Evolutionary conservation across 805 yeast species (phyloP).

Genomic region (Wickerhamiella australiensis): DNA sequence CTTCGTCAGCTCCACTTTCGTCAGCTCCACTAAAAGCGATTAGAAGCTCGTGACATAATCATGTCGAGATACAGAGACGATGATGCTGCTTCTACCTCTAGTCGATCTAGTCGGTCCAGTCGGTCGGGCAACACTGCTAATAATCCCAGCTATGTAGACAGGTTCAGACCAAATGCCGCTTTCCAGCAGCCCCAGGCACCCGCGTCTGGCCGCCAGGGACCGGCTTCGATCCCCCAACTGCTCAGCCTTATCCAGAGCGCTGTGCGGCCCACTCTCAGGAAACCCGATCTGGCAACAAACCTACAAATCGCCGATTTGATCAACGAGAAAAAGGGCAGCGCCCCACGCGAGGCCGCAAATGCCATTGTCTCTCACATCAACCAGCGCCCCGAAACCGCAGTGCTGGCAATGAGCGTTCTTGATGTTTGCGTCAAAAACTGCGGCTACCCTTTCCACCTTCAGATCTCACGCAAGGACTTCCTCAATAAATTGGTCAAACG

Average conservation of each 20-base stretch:
- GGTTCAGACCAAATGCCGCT: slow-evolving; percentile 22
- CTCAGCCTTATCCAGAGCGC: slow-evolving; percentile 50
- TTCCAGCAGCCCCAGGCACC: slow-evolving; percentile 10
- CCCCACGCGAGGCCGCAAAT: slow-evolving; percentile 86
- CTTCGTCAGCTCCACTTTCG: too few species aligned
- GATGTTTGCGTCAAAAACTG: slow-evolving; percentile 94
- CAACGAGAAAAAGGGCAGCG: slow-evolving; percentile 80
- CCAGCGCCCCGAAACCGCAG: slow-evolving; percentile 71
- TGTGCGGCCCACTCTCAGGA: slow-evolving; percentile 65
- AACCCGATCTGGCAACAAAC: slow-evolving; percentile 81
- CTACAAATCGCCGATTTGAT: slow-evolving; percentile 87
- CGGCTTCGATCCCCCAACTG: slow-evolving; percentile 14
- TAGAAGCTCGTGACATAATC: not conserved
- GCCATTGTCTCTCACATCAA: slow-evolving; percentile 73
- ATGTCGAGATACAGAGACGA: slow-evolving; percentile 12
- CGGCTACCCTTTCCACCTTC: slow-evolving; percentile 93
- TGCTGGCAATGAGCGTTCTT: slow-evolving; percentile 61
- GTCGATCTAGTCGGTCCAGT: not conserved
- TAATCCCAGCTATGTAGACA: slow-evolving; percentile 18
- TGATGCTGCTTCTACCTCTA: slow-evolving; percentile 5
- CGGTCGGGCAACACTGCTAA: not conserved
- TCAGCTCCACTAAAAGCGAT: not conserved
- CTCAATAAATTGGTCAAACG: slow-evolving; percentile 82
- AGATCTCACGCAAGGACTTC: slow-evolving; percentile 88
- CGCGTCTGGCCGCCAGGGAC: slow-evolving; percentile 8